Percentiles rank a stretch among this genome's conserved stretches.
Conservation (phyloP, 495 filamentous ascomycete genomes). For the Lophium mytilinum region DNA sequence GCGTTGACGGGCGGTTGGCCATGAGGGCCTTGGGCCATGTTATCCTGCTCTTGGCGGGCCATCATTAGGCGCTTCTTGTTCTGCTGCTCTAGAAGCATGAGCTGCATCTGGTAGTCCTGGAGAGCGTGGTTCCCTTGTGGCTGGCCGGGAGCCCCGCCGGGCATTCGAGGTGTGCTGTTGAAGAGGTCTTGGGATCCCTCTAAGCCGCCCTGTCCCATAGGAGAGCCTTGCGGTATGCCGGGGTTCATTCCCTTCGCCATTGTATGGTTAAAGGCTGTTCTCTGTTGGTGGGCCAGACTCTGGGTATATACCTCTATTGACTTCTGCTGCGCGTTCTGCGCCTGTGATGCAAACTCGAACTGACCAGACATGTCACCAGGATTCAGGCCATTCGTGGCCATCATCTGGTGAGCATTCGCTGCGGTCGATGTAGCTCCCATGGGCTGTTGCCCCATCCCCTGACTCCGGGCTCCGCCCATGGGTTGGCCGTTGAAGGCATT, state of each 20-base stretch:
- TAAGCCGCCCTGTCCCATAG: conserved; percentile 52
- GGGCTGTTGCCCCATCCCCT: conserved; percentile 55
- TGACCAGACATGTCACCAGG: conserved; percentile 65
- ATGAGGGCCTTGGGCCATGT: conserved; percentile 36
- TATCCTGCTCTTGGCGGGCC: conserved; percentile 94
- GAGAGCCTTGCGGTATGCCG: conserved; percentile 64
- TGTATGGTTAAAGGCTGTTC: conserved; percentile 49
- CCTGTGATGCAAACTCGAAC: conserved; percentile 61
- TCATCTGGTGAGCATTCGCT: conserved; percentile 40
- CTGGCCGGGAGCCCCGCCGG: conserved; percentile 40
- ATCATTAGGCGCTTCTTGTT: conserved; percentile 96
- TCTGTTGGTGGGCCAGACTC: conserved; percentile 71
- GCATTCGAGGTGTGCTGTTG: conserved; percentile 36
- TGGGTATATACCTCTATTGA: conserved; percentile 79
- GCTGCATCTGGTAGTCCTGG: conserved; percentile 98
- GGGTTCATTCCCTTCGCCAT: conserved; percentile 54
- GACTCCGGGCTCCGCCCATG: conserved; percentile 70
- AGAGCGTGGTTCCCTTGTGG: conserved; percentile 80
- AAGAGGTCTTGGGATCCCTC: conserved; percentile 40
- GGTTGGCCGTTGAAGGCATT: conserved; percentile 63
- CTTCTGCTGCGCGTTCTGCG: conserved; percentile 59
- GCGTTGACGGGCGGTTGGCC: conserved; percentile 44
- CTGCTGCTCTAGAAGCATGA: conserved; percentile 97
- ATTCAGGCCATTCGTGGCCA: conserved; percentile 71
- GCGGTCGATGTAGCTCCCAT: conserved; percentile 3